Evolutionary conservation across 768 basidiomycete species (phyloP), one percentile per base, ranked within the genome.

Genomic region (Collybiopsis luxurians): DNA sequence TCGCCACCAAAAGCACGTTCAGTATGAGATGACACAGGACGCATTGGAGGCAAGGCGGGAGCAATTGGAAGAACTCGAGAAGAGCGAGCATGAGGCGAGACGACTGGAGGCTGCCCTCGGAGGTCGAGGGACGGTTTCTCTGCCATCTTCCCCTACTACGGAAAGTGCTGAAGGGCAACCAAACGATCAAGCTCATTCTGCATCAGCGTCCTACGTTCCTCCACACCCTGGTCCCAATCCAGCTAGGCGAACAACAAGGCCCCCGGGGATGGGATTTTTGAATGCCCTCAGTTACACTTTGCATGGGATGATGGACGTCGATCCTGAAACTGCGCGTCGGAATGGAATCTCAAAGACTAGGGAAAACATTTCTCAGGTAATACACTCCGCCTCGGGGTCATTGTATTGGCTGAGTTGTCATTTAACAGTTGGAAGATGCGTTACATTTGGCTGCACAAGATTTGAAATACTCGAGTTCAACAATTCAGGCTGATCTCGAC

Each of bases 271-370:
- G 80, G 95, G 92, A 19, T 73, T 99, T 23, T 65, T 99, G 34
- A 93, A 86, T 63, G 97, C 97, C 15, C 75, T 99, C 42, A 94
- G 89, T 66, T 95, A 97, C 72, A 95, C 95, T 23, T 70, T 99
- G 55, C 94, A 95, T 63, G 95, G 96, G 4, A 95, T 98, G 87
- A 98, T 99, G 88, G 97, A 99, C 63, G 91, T 91, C 17, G 97
- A 99, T 72, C 97, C 97, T 2, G 97, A 98, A 75, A 92, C 90
- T 17, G 95, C 96, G 4, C 78, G 97, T 59, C 79, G 97, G 60
- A 98, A 90, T 66, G 84, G 87, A 52, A 98, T 99, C 61, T 89
- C 89, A 59, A 98, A 97, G 76, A 95, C 94, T 4, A 83, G 92
- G 63, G 96, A 98, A 73, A 84, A 83, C 19, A 97, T 98, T 60